Conservation (phyloP, 2,329 filamentous ascomycete genomes). For the Sporothrix pallida region DNA sequence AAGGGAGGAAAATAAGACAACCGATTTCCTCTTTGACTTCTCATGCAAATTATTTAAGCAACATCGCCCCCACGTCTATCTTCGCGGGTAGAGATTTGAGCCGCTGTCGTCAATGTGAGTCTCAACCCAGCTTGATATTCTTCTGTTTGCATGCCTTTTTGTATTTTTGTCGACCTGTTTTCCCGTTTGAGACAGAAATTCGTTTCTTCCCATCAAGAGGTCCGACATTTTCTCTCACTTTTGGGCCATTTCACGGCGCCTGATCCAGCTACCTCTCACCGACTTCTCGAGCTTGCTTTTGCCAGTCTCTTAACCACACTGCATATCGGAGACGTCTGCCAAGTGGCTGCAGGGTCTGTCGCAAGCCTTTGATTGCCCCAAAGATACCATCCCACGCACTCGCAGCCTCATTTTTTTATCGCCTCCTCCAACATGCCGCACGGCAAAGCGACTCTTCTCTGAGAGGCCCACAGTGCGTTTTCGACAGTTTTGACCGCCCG, state of each 20-base stretch:
- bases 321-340: conserved; percentile 3
- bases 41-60: too few relatives aligned
- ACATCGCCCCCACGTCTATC: too few relatives aligned
- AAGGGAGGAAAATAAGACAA: too few relatives aligned
- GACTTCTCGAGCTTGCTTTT: conserved; percentile 28
- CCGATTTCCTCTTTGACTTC: too few relatives aligned
- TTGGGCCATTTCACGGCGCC: not conserved
- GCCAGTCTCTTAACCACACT: conserved; percentile 19
- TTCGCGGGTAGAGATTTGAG: too few relatives aligned
- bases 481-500: too few relatives aligned
- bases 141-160: not conserved
- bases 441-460: not conserved
- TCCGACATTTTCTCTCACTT: not conserved
- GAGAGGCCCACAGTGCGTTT: too few relatives aligned
- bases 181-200: too few relatives aligned
- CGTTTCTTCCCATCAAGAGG: not conserved
- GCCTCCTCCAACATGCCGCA: not conserved
- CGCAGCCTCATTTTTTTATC: not conserved
- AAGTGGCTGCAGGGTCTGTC: conserved; percentile 29
- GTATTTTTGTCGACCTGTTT: not conserved
- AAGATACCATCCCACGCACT: conserved; percentile 3
- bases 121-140: not conserved
- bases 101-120: not conserved
- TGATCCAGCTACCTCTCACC: conserved; percentile 27
- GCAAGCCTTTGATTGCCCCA: not conserved